Percentiles rank a stretch among this genome's conserved stretches.
These are phyloP conservation scores for Citrus reticulata DNA, from an alignment of 345 rosid genomes.

Conservation along the genomic window DNA sequence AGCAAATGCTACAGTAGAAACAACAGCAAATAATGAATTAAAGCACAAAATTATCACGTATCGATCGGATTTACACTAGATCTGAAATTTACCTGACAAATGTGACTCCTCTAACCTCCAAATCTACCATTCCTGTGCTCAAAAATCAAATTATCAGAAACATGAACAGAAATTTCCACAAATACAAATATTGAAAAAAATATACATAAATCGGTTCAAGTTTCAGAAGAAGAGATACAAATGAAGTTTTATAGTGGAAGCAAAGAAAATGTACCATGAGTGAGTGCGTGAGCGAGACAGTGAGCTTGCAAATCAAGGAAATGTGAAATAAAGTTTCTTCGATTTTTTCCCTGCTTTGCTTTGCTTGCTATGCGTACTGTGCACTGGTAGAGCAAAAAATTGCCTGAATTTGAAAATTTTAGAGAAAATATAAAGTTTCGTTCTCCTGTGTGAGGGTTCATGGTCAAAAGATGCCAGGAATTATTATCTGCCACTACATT, in stretches of 20 bases:
- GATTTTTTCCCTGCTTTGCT: conserved; percentile 6
- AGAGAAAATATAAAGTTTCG: conserved; percentile 4
- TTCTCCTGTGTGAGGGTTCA: neutral
- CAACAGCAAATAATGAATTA: neutral
- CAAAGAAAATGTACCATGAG: conserved; percentile 26
- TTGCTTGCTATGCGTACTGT: conserved; percentile 11
- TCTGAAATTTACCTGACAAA: conserved; percentile 50
- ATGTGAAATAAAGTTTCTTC: conserved; percentile 19
- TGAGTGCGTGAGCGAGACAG: conserved; percentile 13
- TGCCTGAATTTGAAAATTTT: conserved; percentile 3
- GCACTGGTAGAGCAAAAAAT: conserved; percentile 8
- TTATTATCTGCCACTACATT: neutral
- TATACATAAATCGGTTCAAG: neutral
- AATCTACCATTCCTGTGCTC: conserved; percentile 45
- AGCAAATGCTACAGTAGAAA: neutral
- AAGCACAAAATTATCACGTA: neutral
- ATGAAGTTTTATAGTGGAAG: conserved; percentile 2
- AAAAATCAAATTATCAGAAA: conserved; percentile 11
- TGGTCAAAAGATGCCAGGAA: neutral
- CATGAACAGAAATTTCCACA: neutral
- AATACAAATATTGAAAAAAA: neutral
- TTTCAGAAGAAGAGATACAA: neutral
- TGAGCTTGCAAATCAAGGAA: conserved; percentile 40
- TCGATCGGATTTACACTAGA: conserved; percentile 32
- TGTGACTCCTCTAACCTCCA: conserved; percentile 26